A percentile compares a stretch with the other conserved stretches of the same genome.
Conservation (phyloP, 257 asterid genomes). For the Solanum infundibuliforme region DNA sequence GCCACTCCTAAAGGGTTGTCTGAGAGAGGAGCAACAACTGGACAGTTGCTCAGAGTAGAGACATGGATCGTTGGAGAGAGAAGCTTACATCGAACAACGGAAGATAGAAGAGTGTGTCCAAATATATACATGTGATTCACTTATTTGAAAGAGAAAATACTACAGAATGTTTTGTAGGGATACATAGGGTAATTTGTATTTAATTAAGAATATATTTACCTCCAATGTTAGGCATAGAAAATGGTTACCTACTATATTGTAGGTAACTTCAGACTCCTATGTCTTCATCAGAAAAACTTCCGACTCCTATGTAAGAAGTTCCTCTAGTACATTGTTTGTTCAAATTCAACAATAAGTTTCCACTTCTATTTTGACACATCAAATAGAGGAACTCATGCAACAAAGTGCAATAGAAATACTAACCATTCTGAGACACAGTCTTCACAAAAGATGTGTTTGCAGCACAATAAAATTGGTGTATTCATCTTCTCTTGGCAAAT, state of each 20-base stretch:
- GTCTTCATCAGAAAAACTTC: not conserved
- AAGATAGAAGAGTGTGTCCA: not conserved
- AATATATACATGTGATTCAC: not conserved
- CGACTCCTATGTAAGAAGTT: not conserved
- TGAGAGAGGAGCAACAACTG: not conserved
- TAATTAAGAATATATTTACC: not conserved
- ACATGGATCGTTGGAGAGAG: not conserved
- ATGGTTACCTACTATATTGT: not conserved
- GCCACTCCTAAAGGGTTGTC: not conserved
- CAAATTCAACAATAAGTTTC: not conserved
- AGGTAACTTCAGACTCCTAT: not conserved
- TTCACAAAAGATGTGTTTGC: constrained; percentile 70
- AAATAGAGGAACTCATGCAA: not conserved
- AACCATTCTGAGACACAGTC: constrained; percentile 75
- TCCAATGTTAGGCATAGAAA: not conserved
- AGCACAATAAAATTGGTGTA: constrained; percentile 41
- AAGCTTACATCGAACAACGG: not conserved
- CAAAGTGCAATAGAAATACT: constrained; percentile 3
- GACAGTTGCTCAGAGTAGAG: not conserved
- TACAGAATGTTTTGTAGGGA: not conserved
- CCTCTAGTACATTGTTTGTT: not conserved
- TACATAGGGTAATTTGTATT: not conserved
- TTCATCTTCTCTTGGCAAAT: constrained; percentile 79
- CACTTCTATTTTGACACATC: not conserved
- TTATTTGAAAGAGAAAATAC: not conserved